These are phyloP conservation scores for Globisporangium lucens DNA, from an alignment of 352 stramenopile species.

Conservation along the genomic window DNA sequence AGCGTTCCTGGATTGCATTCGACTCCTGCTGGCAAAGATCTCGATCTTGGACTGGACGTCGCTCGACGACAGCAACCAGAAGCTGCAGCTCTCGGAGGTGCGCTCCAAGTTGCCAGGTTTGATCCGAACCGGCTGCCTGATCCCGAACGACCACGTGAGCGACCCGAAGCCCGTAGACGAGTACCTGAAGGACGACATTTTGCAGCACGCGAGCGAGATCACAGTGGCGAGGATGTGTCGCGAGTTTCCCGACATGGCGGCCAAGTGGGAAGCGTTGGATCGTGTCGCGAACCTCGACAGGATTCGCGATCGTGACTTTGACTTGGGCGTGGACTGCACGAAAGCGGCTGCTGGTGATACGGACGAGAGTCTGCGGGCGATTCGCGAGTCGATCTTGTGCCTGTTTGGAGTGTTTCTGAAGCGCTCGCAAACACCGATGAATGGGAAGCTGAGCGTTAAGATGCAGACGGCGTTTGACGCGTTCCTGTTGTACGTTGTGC, in stretches of 20 bases:
- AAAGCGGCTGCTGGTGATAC: slow-evolving; percentile 14
- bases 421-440: slow-evolving; percentile 1
- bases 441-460: slow-evolving; percentile 22
- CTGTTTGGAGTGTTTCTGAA: slow-evolving; percentile 35
- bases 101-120: slow-evolving; percentile 40
- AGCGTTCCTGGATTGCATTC: slow-evolving; percentile 68
- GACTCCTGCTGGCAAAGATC: slow-evolving; percentile 69
- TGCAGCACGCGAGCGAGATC: slow-evolving; percentile 22
- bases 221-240: slow-evolving; percentile 28
- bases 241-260: slow-evolving; percentile 27
- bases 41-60: slow-evolving; percentile 76
- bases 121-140: slow-evolving; percentile 41
- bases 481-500: slow-evolving; percentile 56
- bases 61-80: slow-evolving; percentile 48
- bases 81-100: slow-evolving; percentile 53
- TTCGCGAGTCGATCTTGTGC: slow-evolving; percentile 24
- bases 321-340: slow-evolving; percentile 38
- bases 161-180: slow-evolving; percentile 18
- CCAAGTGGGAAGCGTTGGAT: slow-evolving; percentile 33
- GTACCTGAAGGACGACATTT: slow-evolving; percentile 33
- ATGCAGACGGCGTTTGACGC: slow-evolving; percentile 47
- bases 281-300: slow-evolving; percentile 20
- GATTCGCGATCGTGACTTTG: slow-evolving; percentile 41
- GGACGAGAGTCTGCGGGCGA: neutral
- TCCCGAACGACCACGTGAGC: slow-evolving; percentile 23